Conservation (phyloP, 2,329 filamentous ascomycete genomes). For the Fusarium pseudograminearum region DNA sequence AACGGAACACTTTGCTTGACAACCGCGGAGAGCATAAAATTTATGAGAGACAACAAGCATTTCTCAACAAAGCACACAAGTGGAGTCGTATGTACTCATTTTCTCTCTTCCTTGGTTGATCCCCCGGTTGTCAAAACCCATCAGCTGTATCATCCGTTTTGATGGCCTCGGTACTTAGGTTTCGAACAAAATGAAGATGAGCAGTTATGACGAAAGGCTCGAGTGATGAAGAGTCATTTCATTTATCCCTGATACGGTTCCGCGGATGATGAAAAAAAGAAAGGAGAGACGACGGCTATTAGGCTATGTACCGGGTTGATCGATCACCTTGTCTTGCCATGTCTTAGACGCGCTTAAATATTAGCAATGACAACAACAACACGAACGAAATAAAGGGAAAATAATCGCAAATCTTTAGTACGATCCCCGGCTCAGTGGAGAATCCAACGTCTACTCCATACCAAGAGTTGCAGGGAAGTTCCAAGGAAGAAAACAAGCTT, state of each 20-base stretch:
- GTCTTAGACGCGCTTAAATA: slow-evolving; percentile 16
- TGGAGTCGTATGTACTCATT: slow-evolving; percentile 4
- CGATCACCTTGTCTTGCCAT: slow-evolving; percentile 1
- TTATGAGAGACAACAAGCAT: background rate
- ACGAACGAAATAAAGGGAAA: background rate
- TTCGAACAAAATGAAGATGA: slow-evolving; percentile 24
- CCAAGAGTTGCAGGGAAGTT: slow-evolving; percentile 33
- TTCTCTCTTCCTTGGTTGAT: slow-evolving; percentile 16
- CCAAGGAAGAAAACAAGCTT: slow-evolving; percentile 33
- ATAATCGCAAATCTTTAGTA: slow-evolving; percentile 6
- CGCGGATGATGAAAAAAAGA: background rate
- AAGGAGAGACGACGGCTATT: background rate
- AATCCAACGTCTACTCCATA: slow-evolving; percentile 29
- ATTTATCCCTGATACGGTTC: background rate
- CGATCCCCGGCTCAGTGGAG: slow-evolving; percentile 32
- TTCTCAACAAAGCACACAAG: slow-evolving; percentile 32
- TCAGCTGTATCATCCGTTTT: slow-evolving; percentile 5
- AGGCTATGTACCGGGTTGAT: background rate
- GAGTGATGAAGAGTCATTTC: background rate
- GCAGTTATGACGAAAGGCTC: slow-evolving; percentile 21
- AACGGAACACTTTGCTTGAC: slow-evolving; percentile 9
- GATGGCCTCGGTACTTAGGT: background rate
- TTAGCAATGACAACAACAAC: slow-evolving; percentile 11
- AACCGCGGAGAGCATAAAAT: slow-evolving; percentile 8
- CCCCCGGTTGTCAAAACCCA: slow-evolving; percentile 1